Base-by-base conservation (phyloP, 345 rosid genomes). In the Linum usitatissimum region DNA sequence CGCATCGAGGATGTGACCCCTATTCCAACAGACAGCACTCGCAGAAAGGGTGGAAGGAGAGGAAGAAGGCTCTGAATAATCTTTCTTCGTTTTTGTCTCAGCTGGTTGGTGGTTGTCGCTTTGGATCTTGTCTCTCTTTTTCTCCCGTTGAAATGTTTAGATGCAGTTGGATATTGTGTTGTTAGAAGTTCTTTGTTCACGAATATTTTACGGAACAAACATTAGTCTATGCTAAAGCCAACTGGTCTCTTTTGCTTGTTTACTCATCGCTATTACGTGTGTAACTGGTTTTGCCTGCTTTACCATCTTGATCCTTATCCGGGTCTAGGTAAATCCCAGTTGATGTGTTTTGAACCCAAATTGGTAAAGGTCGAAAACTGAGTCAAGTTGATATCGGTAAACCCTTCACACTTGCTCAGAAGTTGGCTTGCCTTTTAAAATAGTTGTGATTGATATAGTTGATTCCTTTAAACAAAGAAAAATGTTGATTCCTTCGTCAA, bases 1-100 rank as follows among this genome's bases (percentile, higher is more conserved):
- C 97, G 97, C 42, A 90, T 90, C 23, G 97, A 90, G 97, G 97
- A 90, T 73, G 97, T 87, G 64, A 90, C 97, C 4, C 97, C 97
- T 30, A 85, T 90, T 62, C 97, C 97, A 3, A 86, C 97, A 0
- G 97, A 90, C 79, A 90, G 97, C 61, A 90, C 97, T 53, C 86
- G 97, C 55, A 70, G 95, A 78, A 90, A 90, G 92, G 81, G 97
- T 63, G 95, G 97, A 19, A 80, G 97, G 71, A 83, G 97, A 62
- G 97, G 97, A 65, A 82, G 95, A 62, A 87, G 97, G 78, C 85
- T 90, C 80, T 90, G 61, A 60, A 59, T 45, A 14, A 6, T 45
- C 18, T 54, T 18, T 62, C 34, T 40, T 9, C 8, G 2, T 1
- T 42, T 14, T 40, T 4, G 14, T 17, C 36, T n/a, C 19, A 39